These are phyloP conservation scores for Globisporangium yorkense DNA, from an alignment of 352 stramenopile species.

Conservation along the genomic window DNA sequence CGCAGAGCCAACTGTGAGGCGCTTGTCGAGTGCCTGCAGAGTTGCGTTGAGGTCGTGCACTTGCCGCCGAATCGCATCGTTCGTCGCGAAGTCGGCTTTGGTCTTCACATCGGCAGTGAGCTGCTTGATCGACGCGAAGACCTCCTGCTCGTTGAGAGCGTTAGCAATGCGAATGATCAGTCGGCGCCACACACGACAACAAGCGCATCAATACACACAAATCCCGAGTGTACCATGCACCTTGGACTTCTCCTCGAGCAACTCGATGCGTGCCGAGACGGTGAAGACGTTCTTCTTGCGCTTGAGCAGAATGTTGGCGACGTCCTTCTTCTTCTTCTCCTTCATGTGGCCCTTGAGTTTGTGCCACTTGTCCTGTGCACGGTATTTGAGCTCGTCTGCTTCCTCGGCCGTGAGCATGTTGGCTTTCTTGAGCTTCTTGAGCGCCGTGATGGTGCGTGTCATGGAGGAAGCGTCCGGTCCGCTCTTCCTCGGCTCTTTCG, in stretches of 20 bases:
- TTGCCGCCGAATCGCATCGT: constrained; percentile 45
- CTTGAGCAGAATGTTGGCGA: constrained; percentile 68
- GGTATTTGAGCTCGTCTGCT: constrained; percentile 52
- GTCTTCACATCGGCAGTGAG: constrained; percentile 46
- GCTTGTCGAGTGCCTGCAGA: constrained; percentile 41
- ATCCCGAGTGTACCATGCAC: constrained; percentile 2
- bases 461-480: constrained; percentile 26
- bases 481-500: constrained; percentile 1
- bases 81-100: constrained; percentile 35
- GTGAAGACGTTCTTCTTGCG: constrained; percentile 81
- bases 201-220: neutral
- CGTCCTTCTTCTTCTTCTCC: constrained; percentile 73
- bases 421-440: constrained; percentile 62
- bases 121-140: constrained; percentile 62
- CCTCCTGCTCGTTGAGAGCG: constrained; percentile 17
- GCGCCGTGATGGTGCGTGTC: constrained; percentile 46
- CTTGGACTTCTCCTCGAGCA: constrained; percentile 66
- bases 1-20: constrained; percentile 25
- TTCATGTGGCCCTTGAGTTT: constrained; percentile 66
- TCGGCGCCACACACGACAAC: neutral
- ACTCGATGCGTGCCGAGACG: constrained; percentile 61
- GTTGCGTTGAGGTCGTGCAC: constrained; percentile 45
- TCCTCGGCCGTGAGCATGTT: constrained; percentile 57
- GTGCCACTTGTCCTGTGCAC: constrained; percentile 63
- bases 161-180: neutral